Evolutionary conservation across 352 stramenopile genomes (phyloP).

Genomic region (Phytophthora megakarya): DNA sequence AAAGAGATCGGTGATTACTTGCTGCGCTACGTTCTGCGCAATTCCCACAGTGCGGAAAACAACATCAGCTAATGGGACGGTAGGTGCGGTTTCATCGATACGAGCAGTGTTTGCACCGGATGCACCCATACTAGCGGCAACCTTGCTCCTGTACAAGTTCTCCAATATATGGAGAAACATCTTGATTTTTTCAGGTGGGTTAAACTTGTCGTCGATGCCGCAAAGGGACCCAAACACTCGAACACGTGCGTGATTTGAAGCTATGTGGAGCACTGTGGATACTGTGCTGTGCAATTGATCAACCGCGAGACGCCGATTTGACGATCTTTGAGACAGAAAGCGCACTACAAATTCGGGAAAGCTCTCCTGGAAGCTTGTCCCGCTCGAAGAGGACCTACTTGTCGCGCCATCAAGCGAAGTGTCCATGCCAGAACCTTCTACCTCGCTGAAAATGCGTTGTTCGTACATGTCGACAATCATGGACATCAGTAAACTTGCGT

Average conservation of each 20-base stretch:
- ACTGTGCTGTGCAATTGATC: slow-evolving; percentile 70
- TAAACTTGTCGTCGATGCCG: slow-evolving; percentile 62
- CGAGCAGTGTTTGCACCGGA: slow-evolving; percentile 28
- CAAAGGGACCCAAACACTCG: slow-evolving; percentile 66
- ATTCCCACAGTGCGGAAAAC: slow-evolving; percentile 80
- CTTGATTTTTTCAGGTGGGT: slow-evolving; percentile 69
- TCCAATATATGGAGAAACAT: slow-evolving; percentile 73
- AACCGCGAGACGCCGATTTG: slow-evolving; percentile 48
- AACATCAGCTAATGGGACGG: slow-evolving; percentile 41
- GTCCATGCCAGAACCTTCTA: slow-evolving; percentile 38
- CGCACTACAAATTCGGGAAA: slow-evolving; percentile 76
- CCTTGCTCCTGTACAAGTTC: slow-evolving; percentile 65
- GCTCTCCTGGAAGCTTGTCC: slow-evolving; percentile 49
- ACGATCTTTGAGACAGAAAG: slow-evolving; percentile 53
- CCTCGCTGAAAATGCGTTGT: slow-evolving; percentile 49
- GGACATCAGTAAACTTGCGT: slow-evolving; percentile 66
- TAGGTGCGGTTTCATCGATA: slow-evolving; percentile 31
- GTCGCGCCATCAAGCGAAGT: slow-evolving; percentile 11
- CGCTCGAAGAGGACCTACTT: slow-evolving; percentile 15
- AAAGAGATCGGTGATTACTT: slow-evolving; percentile 72
- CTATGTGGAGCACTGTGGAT: slow-evolving; percentile 51
- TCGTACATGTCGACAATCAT: slow-evolving; percentile 83
- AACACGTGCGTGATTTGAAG: slow-evolving; percentile 54
- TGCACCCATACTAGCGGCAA: slow-evolving; percentile 21
- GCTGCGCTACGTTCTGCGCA: slow-evolving; percentile 54